Evolutionary conservation across 2,329 filamentous ascomycete genomes (phyloP).

Genomic region (Aspergillus felis): DNA sequence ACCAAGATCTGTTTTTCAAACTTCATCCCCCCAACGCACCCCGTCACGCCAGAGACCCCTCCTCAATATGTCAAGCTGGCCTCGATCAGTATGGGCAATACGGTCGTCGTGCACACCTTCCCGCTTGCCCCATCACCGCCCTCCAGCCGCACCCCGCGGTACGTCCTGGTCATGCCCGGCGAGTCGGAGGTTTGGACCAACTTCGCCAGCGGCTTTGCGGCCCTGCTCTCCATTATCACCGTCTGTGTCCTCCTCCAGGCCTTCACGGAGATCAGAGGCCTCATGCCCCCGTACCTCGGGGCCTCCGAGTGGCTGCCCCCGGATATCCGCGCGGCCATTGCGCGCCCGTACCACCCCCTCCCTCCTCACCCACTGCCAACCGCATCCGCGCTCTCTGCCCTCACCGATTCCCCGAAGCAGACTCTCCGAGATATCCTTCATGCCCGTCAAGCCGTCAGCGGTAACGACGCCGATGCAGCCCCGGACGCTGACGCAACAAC

Average conservation of each 20-base stretch:
- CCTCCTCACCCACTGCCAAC: constrained; percentile 13
- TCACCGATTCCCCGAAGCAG: constrained; percentile 1
- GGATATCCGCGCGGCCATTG: constrained; percentile 41
- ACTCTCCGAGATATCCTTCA: constrained; percentile 2
- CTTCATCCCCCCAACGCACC: constrained; percentile 49
- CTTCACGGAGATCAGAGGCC: constrained; percentile 58
- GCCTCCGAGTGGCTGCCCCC: constrained; percentile 55
- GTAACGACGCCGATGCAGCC: not conserved
- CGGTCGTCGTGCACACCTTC: constrained; percentile 73
- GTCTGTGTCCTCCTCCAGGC: constrained; percentile 60
- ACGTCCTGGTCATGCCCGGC: constrained; percentile 62
- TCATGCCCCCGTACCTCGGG: constrained; percentile 54
- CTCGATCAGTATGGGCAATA: constrained; percentile 76
- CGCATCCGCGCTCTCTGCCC: not conserved
- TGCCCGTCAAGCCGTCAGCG: not conserved
- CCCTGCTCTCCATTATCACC: constrained; percentile 59
- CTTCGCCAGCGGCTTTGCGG: constrained; percentile 53
- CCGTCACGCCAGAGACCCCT: constrained; percentile 45
- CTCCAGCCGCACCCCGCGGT: constrained; percentile 55
- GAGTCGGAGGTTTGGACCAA: constrained; percentile 52
- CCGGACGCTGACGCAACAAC: constrained; percentile 1
- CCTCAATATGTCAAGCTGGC: constrained; percentile 70
- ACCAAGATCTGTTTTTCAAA: constrained; percentile 51
- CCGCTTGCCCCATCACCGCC: constrained; percentile 53
- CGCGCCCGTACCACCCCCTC: constrained; percentile 36